Evolutionary conservation across 306 rosid genomes (phyloP).

Genomic region (Gastrolobium bilobum): DNA sequence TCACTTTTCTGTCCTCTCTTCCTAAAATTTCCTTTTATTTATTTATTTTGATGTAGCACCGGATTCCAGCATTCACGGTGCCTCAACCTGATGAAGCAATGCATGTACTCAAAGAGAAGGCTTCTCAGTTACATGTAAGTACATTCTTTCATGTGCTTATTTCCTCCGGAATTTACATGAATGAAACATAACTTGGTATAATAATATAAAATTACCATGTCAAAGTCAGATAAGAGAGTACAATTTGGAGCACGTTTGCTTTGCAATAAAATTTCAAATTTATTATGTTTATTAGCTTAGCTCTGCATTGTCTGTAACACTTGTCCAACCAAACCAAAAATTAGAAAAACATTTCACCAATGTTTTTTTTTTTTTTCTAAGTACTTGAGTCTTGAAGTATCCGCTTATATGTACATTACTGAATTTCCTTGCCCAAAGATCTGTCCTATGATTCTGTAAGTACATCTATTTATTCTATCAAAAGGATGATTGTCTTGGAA

Average conservation of each 20-base stretch:
- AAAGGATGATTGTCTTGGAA: constrained; percentile 31
- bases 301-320: constrained; percentile 25
- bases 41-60: constrained; percentile 57
- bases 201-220: constrained; percentile 32
- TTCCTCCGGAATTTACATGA: constrained; percentile 17
- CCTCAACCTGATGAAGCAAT: constrained; percentile 95
- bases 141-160: constrained; percentile 34
- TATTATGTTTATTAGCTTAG: constrained; percentile 21
- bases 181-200: constrained; percentile 27
- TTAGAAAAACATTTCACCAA: constrained; percentile 35
- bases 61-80: constrained; percentile 84
- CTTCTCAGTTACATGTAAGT: constrained; percentile 78
- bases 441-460: constrained; percentile 17
- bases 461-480: constrained; percentile 39
- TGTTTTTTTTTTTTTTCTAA: constrained; percentile 2
- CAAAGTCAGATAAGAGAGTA: constrained; percentile 39
- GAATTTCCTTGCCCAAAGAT: constrained; percentile 18
- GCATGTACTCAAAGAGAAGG: constrained; percentile 83
- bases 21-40: constrained; percentile 20
- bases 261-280: constrained; percentile 10
- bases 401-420: constrained; percentile 11
- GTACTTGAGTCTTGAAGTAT: constrained; percentile 25
- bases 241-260: neutral
- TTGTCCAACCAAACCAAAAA: constrained; percentile 21
- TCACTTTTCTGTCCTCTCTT: neutral